Percentiles rank a stretch among this genome's conserved stretches.
Evolutionary conservation across 441 rosid species (phyloP).

Genomic region (Populus hybrid): DNA sequence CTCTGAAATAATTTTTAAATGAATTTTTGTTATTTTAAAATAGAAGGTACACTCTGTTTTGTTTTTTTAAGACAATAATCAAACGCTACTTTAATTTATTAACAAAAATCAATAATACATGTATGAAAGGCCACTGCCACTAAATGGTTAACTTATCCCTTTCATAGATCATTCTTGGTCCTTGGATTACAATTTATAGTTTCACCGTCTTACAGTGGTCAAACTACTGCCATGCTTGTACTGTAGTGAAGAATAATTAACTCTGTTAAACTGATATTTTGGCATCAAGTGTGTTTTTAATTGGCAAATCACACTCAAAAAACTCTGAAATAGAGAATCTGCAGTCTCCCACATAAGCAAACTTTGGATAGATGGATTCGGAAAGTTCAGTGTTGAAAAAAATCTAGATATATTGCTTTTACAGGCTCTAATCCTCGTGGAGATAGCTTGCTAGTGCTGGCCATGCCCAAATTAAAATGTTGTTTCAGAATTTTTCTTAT

Average conservation of each 20-base stretch:
- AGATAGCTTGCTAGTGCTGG: no score
- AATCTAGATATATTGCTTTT: no score
- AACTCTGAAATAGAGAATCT: background rate
- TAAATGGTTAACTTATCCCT: background rate
- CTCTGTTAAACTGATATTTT: no score
- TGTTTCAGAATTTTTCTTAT: no score
- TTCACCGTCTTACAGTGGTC: background rate
- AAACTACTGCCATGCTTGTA: no score
- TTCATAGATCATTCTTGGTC: background rate
- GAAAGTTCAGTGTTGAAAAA: background rate
- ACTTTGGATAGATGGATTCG: background rate
- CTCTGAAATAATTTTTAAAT: no score
- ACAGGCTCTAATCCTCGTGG: no score
- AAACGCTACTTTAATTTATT: background rate
- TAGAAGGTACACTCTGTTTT: no score
- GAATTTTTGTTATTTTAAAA: no score
- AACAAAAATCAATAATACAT: background rate
- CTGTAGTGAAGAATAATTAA: no score
- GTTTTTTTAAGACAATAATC: no score
- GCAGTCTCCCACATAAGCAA: background rate
- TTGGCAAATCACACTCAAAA: background rate
- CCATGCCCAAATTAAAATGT: no score
- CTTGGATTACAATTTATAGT: background rate
- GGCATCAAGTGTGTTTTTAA: background rate
- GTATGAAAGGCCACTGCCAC: background rate